Base-by-base conservation (phyloP, 2,329 filamentous ascomycete genomes). In the Bipolaris cookei region DNA sequence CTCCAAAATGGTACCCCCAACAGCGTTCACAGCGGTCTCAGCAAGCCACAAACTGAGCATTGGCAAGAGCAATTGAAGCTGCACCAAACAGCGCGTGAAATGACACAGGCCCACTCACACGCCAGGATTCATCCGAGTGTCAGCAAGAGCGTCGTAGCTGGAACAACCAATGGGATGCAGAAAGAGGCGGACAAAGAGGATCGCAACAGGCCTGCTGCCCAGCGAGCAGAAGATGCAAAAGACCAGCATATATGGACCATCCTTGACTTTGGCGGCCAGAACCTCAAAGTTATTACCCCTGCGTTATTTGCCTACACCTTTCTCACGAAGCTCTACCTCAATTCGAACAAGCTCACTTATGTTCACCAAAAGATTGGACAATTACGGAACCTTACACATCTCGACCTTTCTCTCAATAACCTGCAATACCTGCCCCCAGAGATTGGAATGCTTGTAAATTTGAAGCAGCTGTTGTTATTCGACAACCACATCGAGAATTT, bases 181-280 rank as follows among this genome's bases (percentile, higher is more conserved):
- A 77, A 79, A 70, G 74, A 83, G 70, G 67, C 81, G 71, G 75
- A 83, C 23, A 79, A 82, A 59, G 84, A 87, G 63, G 83, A 84
- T 64, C 81, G 88, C 67, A 89, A 89, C 68, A 82, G 90, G 53
- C 86, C 90, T 58, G 85, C 85, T 69, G 82, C 85, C 62, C 87
- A 88, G 68, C 66, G 76, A 39, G 73, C 70, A 23, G 72, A 72
- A n/a, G 70, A 76, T 43, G 68, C 54, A 11, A 71, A 78, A 55
- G 75, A 78, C 67, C 79, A 73, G 63, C 90, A 97, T 76, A 90
- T 93, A 70, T 98, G 95, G 95, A 87, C 91, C 75, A 92, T 93
- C 63, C 83, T 99, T 67, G 95, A 99, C 77, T 89, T 98, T 75
- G 95, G 93, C 67, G 95, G 95, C n/a, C 95, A 98, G 79, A 94